Evolutionary conservation across 2,329 filamentous ascomycete genomes (phyloP).

Genomic region (Exophiala oligosperma): DNA sequence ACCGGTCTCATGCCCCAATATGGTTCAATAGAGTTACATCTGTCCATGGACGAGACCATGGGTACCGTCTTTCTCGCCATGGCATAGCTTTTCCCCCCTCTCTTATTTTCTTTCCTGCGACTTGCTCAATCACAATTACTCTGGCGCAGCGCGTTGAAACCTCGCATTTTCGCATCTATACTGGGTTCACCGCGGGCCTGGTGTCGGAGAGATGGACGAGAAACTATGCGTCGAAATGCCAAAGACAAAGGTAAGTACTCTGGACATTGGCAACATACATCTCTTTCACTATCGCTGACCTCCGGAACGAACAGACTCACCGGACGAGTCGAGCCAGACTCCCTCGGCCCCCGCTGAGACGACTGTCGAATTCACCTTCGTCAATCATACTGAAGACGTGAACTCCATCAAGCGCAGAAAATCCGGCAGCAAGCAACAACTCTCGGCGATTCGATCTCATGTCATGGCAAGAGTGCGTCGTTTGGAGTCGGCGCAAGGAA

Average conservation of each 20-base stretch:
- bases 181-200: no score
- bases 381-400: constrained; percentile 41
- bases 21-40: no score
- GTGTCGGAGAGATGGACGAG: constrained; percentile 12
- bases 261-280: background rate
- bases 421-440: constrained; percentile 40
- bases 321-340: constrained; percentile 22
- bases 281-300: background rate
- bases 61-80: background rate
- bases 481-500: constrained; percentile 40
- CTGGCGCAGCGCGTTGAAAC: no score
- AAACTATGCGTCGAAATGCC: constrained; percentile 12
- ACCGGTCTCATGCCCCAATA: no score
- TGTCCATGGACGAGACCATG: background rate
- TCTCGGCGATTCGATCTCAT: constrained; percentile 44
- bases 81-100: background rate
- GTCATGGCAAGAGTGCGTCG: constrained; percentile 46
- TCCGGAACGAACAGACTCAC: constrained; percentile 10
- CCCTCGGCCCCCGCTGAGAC: constrained; percentile 25
- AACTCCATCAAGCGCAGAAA: constrained; percentile 35
- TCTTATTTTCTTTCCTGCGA: no score
- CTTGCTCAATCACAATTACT: no score
- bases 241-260: constrained; percentile 11
- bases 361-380: constrained; percentile 38
- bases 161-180: no score